Percentiles rank a stretch among this genome's conserved stretches.
Evolutionary conservation across 257 asterid genomes (phyloP).

Genomic region (Nyctanthes arbortristis): DNA sequence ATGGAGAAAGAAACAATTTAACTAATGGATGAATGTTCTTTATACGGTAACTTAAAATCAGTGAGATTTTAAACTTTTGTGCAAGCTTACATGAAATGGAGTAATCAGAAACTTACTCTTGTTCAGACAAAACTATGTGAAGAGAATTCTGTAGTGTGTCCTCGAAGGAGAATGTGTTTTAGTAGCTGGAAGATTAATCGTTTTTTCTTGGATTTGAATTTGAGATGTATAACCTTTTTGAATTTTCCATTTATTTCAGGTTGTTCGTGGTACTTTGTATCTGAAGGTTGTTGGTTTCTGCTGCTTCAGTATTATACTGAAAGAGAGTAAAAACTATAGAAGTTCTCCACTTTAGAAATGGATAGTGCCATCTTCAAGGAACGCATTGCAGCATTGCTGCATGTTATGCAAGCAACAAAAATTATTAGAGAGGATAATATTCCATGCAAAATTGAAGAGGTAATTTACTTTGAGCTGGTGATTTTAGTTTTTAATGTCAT

Average conservation of each 20-base stretch:
- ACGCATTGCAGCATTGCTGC: slow-evolving; percentile 48
- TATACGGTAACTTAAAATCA: background rate
- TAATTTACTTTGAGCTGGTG: slow-evolving; percentile 23
- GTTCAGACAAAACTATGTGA: background rate
- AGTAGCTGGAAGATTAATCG: background rate
- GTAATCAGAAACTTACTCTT: background rate
- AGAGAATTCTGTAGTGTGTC: background rate
- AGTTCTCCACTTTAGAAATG: slow-evolving; percentile 35
- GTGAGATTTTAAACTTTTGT: background rate
- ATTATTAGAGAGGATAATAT: slow-evolving; percentile 45
- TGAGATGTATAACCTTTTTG: too few species aligned
- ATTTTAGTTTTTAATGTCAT: background rate
- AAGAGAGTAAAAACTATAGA: slow-evolving; percentile 9
- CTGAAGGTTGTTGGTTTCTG: slow-evolving; percentile 14
- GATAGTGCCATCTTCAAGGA: slow-evolving; percentile 34
- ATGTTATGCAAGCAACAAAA: slow-evolving; percentile 39
- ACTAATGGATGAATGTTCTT: too few species aligned
- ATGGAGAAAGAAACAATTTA: too few species aligned
- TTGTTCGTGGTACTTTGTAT: background rate
- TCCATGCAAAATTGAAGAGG: slow-evolving; percentile 90
- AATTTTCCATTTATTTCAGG: background rate
- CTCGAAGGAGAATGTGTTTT: slow-evolving; percentile 4
- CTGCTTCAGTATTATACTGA: background rate
- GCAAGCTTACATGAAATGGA: background rate
- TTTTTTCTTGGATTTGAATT: slow-evolving; percentile 6